Base-by-base conservation (phyloP, 345 rosid species). In the Euphorbia peplus region DNA sequence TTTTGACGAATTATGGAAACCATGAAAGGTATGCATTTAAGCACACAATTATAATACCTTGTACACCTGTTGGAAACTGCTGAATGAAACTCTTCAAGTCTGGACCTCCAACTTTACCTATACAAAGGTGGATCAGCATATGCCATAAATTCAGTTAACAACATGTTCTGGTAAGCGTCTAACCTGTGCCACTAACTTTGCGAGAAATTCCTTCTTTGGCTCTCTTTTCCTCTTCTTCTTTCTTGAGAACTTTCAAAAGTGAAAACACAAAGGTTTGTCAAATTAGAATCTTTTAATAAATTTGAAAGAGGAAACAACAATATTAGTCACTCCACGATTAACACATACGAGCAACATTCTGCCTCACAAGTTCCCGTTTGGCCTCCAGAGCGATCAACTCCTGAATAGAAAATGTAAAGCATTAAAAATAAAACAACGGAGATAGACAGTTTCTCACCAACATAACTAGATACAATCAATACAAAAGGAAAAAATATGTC, bases 181-280 rank as follows among this genome's bases (percentile, higher is more conserved):
- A 35, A 86, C 88, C 85, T 76, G 81, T 62, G 79, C 66, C 75
- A 35, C 42, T 50, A 39, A 59, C 70, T 80, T 80, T 87, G 60
- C 75, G 81, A 29, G 78, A 64, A 68, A 75, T 75, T 69, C 85
- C 95, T 82, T 86, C 90, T 79, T 69, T 83, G 56, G 86, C 84
- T 80, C 73, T 91, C 83, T 75, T 91, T 78, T 88, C 89, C 73
- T 86, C 91, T 73, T 89, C 96, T 79, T 91, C 97, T 81, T 88
- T 88, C 83, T 89, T 88, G 68, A 88, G 79, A 79, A 84, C 96
- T 91, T 66, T 15, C 15, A 7, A 39, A 73, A 71, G 72, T 52
- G 2, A 42, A 60, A 77, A 9, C 46, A 3, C 6, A 7, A 50
- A 37, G 5, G n/a, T 4, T 24, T 22, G 0, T 59, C 25, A 30